These are phyloP conservation scores for Chaetomiaceae sp. DNA, from an alignment of 2,329 filamentous ascomycete species.

Conservation along the genomic window DNA sequence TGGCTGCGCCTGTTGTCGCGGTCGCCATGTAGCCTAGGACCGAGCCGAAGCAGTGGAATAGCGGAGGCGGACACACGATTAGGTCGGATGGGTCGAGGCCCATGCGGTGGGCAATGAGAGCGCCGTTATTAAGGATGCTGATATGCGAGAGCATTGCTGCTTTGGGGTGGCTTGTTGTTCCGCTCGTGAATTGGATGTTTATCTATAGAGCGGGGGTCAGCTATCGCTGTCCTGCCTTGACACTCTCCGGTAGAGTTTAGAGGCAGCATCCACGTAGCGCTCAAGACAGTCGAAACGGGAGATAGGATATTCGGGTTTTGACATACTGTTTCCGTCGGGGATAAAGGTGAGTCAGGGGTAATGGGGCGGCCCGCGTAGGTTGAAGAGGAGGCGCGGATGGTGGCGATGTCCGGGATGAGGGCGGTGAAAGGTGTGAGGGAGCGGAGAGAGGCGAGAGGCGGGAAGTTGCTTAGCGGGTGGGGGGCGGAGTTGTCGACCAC, in stretches of 20 bases:
- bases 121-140: conserved; percentile 89
- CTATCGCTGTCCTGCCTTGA: neutral
- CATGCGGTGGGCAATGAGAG: conserved; percentile 81
- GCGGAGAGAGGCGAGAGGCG: conserved; percentile 36
- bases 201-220: conserved; percentile 40
- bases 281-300: neutral
- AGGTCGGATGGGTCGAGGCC: conserved; percentile 67
- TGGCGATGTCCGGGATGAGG: conserved; percentile 34
- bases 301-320: too few species aligned
- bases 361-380: conserved; percentile 31
- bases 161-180: conserved; percentile 88
- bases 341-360: conserved; percentile 43
- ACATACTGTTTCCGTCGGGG: conserved; percentile 55
- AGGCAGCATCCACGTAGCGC: too few species aligned
- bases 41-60: conserved; percentile 88
- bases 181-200: conserved; percentile 96
- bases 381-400: conserved; percentile 6
- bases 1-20: conserved; percentile 70
- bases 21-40: conserved; percentile 96
- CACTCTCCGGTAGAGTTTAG: too few species aligned
- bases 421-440: conserved; percentile 44
- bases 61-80: conserved; percentile 78
- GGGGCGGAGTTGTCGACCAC: conserved; percentile 69
- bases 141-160: conserved; percentile 83
- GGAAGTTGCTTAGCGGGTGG: conserved; percentile 44